A percentile compares a stretch with the other conserved stretches of the same genome.
Evolutionary conservation across 2,329 filamentous ascomycete genomes (phyloP).

Genomic region (Ilyonectria robusta): DNA sequence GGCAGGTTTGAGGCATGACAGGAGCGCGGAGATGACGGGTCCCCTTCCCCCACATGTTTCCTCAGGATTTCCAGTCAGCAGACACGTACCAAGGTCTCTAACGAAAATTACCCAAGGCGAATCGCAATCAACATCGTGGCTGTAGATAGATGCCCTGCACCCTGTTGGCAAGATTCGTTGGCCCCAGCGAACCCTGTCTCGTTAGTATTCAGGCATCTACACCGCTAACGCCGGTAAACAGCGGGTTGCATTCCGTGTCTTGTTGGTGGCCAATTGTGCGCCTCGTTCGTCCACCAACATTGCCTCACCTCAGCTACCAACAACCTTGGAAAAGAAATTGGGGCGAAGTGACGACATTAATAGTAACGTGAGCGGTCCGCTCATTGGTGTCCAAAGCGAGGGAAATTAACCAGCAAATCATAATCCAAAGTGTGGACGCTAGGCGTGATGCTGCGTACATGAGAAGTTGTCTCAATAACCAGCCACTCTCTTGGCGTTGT

Average conservation of each 20-base stretch:
- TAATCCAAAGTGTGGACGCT: too few species aligned
- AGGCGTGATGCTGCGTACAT: too few species aligned
- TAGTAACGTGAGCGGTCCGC: too few species aligned
- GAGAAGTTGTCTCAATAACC: too few species aligned
- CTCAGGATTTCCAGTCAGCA: conserved; percentile 2
- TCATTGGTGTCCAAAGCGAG: too few species aligned
- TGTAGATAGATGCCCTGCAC: conserved; percentile 22
- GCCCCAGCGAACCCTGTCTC: conserved; percentile 24
- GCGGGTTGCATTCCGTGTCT: conserved; percentile 6
- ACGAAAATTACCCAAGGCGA: conserved; percentile 14
- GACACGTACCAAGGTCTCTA: conserved; percentile 11
- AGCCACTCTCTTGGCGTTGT: too few species aligned
- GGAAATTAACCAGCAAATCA: too few species aligned
- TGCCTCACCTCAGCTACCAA: too few species aligned
- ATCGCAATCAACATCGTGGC: conserved; percentile 2
- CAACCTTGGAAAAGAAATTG: neutral
- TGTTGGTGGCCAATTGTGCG: neutral
- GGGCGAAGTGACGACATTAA: too few species aligned
- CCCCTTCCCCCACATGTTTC: conserved; percentile 22
- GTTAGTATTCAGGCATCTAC: conserved; percentile 10
- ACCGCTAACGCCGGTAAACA: conserved; percentile 31
- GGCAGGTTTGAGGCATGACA: conserved; percentile 5
- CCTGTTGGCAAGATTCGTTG: conserved; percentile 26
- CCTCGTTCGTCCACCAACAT: neutral
- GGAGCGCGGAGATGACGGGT: conserved; percentile 10